Base-by-base conservation (phyloP, 2,329 filamentous ascomycete genomes). In the Beauveria pseudobassiana region DNA sequence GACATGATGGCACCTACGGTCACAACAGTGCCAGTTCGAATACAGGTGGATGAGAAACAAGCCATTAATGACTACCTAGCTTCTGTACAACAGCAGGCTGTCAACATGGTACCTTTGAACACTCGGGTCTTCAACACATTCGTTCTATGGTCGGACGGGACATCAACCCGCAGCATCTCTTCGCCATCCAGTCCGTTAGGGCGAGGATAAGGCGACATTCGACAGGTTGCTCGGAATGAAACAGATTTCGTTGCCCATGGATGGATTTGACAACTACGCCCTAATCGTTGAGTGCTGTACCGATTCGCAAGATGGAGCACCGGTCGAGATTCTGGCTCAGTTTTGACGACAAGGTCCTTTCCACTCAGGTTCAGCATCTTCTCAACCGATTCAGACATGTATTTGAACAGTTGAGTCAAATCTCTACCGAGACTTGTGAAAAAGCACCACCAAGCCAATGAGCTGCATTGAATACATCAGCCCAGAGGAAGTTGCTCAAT, bases 61-160 rank as follows among this genome's bases (percentile, higher is more conserved):
- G 66, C 69, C 0, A 69, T 78, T 10, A 64, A 66, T 0, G 69
- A 78, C 20, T 81, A 46, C 1, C 20, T 46, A 12, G 10, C 20
- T 14, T 20, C 45, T 2, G 45, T 46, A 12, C 45, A 46, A 46
- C 45, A 22, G n/a, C 45, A 46, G 10, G 45, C 45, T 22, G n/a
- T 5, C 10, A 24, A 46, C 5, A 46, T 46, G 45, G 45, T 46
- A 6, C 45, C 45, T 24, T 46, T 24, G 45, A 46, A 6, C 45
- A 77, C 62, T 69, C 62, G 1, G 65, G 65, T 26, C 61, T 66
- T 6, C 63, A 62, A 10, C 63, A 66, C 12, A 67, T 70, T 30
- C 51, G 51, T 22, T 48, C 59, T 14, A 66, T 64, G 40, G 34
- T 68, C 5, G 65, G 61, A 58, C 42, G 55, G 7, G 64, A 52